Evolutionary conservation across 176 grass and related monocot species (phyloP), one percentile per base, ranked within the genome.

Genomic region (Secale cereale): DNA sequence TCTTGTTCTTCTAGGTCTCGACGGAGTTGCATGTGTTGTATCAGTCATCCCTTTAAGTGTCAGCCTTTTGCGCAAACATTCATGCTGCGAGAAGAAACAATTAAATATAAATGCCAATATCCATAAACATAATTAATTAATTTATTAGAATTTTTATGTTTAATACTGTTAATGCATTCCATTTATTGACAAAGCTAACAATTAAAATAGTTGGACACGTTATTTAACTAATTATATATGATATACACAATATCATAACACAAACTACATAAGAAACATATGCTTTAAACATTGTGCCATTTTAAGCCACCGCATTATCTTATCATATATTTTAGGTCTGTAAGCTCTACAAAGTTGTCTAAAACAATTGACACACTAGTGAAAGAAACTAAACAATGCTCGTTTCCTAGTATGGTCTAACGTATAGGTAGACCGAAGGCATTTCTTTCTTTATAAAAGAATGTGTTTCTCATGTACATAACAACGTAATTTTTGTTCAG

Each of bases 21-120:
- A 50, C 65, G 82, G 30, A 70, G 35, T 79, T 45, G 2, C 70
- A 39, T 8, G 37, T 10, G 2, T 43, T 22, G 23, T 20, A 16
- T 31, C 27, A 45, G 3, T 20, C 45, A 26, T 87, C 10, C 1
- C 1, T 16, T 43, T 23, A n/a, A n/a, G n/a, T 56, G 8, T 2
- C 4, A 87, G 15, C 14, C 72, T 45, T 25, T 25, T 87, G 22
- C 2, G 28, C 50, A 87, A 67, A 77, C 28, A 15, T 32, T 82
- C 72, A 50, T 87, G 79, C 72, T 82, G 27, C 9, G 2, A 60
- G 59, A 76, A 68, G 4, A 75, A 16, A 16, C 1, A 68, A 39
- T 65, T 11, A 65, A 50, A 73, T 50, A 67, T 29, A 20, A 28
- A 8, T 39, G 39, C 29, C 7, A 83, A 61, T 40, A 30, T 61